These are phyloP conservation scores for Hygrophorus pudorinus DNA, from an alignment of 768 basidiomycete genomes.

Conservation along the genomic window DNA sequence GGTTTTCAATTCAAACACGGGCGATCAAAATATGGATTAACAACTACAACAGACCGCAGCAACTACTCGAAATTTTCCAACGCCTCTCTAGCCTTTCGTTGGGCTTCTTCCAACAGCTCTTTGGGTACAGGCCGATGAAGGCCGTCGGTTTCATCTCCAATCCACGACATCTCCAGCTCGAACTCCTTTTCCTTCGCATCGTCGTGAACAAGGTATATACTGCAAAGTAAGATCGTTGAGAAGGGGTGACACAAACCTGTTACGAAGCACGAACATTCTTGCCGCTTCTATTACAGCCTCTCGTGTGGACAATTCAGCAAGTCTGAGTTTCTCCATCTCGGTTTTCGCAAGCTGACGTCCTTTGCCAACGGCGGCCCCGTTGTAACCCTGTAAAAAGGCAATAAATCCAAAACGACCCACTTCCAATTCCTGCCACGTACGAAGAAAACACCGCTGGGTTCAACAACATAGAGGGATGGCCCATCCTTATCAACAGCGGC, in stretches of 20 bases:
- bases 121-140: slow-evolving; percentile 77
- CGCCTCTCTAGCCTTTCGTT: slow-evolving; percentile 77
- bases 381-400: slow-evolving; percentile 59
- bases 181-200: slow-evolving; percentile 98
- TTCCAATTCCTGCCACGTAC: slow-evolving; percentile 32
- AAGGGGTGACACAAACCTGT: background rate
- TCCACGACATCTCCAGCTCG: slow-evolving; percentile 97
- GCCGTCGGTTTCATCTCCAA: slow-evolving; percentile 74
- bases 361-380: slow-evolving; percentile 95
- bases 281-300: slow-evolving; percentile 92
- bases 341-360: slow-evolving; percentile 98
- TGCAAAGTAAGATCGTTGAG: slow-evolving; percentile 23
- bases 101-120: slow-evolving; percentile 78
- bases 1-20: background rate
- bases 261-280: slow-evolving; percentile 62
- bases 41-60: background rate
- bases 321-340: slow-evolving; percentile 91
- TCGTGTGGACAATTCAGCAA: slow-evolving; percentile 65
- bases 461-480: slow-evolving; percentile 80
- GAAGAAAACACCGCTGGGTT: slow-evolving; percentile 89
- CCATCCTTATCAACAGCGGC: slow-evolving; percentile 84
- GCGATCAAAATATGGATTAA: slow-evolving; percentile 14
- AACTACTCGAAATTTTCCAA: slow-evolving; percentile 50
- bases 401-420: background rate
- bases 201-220: slow-evolving; percentile 95